A percentile compares a stretch with the other conserved stretches of the same genome.
Evolutionary conservation across 176 grass and related monocot genomes (phyloP).

Genomic region (Rhynchospora breviuscula): DNA sequence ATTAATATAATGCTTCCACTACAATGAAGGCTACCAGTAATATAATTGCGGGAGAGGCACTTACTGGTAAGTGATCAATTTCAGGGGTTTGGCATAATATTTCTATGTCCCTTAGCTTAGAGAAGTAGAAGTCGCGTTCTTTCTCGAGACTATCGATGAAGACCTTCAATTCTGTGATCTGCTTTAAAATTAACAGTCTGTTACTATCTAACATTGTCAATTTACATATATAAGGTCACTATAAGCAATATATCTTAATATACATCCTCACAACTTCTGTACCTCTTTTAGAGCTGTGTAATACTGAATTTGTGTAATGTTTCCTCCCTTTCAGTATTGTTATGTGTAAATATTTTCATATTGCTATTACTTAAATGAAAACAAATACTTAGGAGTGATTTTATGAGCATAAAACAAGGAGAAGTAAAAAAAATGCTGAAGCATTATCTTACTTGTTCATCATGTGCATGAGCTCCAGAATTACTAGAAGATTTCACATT

Average conservation of each 20-base stretch:
- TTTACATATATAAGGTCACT: neutral
- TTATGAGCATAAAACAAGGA: neutral
- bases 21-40: neutral
- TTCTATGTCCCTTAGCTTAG: constrained; percentile 86
- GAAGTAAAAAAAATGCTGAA: neutral
- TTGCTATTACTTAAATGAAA: neutral
- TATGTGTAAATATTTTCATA: neutral
- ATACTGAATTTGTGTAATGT: neutral
- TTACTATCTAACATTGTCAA: neutral
- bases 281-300: neutral
- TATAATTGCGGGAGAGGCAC: neutral
- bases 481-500: constrained; percentile 35
- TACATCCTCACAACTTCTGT: neutral
- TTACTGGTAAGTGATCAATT: constrained; percentile 58
- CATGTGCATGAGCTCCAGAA: constrained; percentile 47
- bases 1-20: neutral
- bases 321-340: neutral
- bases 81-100: constrained; percentile 72
- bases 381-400: neutral
- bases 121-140: constrained; percentile 97
- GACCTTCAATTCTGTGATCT: constrained; percentile 92
- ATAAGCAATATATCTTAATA: neutral
- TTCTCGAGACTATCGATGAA: constrained; percentile 88
- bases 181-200: constrained; percentile 1
- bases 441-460: constrained; percentile 46